These are phyloP conservation scores for Ganoderma meredithae DNA, from an alignment of 1,284 basidiomycete species.

Conservation along the genomic window DNA sequence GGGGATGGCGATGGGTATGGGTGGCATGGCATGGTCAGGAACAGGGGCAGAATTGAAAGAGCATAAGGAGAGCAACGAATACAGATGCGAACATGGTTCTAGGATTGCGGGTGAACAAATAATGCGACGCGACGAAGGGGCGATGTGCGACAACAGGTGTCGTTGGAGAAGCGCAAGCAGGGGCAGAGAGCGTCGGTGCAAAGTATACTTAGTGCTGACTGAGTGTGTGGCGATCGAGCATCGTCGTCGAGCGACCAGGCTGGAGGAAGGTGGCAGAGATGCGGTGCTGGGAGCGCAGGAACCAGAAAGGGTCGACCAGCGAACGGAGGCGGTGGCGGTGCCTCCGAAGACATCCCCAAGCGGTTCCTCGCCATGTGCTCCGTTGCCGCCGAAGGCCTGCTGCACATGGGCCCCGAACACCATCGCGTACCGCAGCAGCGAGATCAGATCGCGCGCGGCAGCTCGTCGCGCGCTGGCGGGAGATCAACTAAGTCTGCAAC, in stretches of 20 bases:
- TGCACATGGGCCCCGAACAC: background rate
- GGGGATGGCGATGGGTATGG: constrained; percentile 1
- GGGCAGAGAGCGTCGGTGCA: background rate
- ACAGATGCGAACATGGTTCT: background rate
- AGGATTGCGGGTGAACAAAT: background rate
- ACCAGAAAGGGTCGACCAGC: background rate
- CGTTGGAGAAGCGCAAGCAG: background rate
- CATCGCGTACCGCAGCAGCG: background rate
- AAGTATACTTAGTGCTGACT: background rate
- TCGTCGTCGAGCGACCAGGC: background rate
- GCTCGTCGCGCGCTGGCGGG: constrained; percentile 23
- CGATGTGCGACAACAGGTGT: background rate
- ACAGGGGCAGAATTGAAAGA: background rate
- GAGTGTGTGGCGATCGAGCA: background rate
- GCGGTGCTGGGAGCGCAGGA: background rate
- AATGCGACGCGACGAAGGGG: constrained; percentile 1
- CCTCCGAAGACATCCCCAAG: constrained; percentile 2
- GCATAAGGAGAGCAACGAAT: background rate
- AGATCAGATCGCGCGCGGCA: constrained; percentile 28
- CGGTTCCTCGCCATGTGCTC: constrained; percentile 6
- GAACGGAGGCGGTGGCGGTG: background rate
- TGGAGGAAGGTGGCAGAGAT: background rate
- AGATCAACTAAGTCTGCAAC: constrained; percentile 29
- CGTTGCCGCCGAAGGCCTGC: background rate
- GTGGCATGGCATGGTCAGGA: background rate